Percentiles rank a stretch among this genome's conserved stretches.
These are phyloP conservation scores for Dryas octopetala DNA, from an alignment of 306 rosid genomes.

Conservation along the genomic window DNA sequence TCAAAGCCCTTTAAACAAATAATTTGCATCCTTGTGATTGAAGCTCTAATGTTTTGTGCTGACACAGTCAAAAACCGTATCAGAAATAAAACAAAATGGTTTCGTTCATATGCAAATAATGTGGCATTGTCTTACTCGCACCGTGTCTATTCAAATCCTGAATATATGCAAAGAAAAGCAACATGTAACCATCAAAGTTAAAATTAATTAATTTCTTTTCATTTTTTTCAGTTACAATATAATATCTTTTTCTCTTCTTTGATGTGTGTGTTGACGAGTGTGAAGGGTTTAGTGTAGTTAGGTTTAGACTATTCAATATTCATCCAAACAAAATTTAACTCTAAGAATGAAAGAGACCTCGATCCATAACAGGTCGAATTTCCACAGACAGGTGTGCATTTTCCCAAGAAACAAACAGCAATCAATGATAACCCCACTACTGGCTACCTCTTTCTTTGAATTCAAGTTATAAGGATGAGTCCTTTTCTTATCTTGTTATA, in stretches of 20 bases:
- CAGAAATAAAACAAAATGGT: background rate
- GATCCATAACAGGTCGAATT: conserved; percentile 29
- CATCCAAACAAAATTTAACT: background rate
- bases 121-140: background rate
- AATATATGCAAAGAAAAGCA: background rate
- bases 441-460: conserved; percentile 29
- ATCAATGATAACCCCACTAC: conserved; percentile 30
- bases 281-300: conserved; percentile 33
- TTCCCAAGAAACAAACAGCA: conserved; percentile 38
- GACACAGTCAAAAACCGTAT: background rate
- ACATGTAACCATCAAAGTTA: background rate
- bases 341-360: conserved; percentile 18
- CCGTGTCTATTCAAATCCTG: background rate
- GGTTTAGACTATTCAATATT: conserved; percentile 4
- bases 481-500: conserved; percentile 28
- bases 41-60: no score
- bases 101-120: background rate
- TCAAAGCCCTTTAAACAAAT: no score
- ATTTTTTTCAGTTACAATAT: no score
- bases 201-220: no score
- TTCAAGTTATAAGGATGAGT: conserved; percentile 21
- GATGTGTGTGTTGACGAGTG: conserved; percentile 36
- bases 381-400: conserved; percentile 28
- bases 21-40: no score
- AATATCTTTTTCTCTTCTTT: no score